Conservation (phyloP, 192 early-diverging fungal species). For the Gaertneriomyces sp. region DNA sequence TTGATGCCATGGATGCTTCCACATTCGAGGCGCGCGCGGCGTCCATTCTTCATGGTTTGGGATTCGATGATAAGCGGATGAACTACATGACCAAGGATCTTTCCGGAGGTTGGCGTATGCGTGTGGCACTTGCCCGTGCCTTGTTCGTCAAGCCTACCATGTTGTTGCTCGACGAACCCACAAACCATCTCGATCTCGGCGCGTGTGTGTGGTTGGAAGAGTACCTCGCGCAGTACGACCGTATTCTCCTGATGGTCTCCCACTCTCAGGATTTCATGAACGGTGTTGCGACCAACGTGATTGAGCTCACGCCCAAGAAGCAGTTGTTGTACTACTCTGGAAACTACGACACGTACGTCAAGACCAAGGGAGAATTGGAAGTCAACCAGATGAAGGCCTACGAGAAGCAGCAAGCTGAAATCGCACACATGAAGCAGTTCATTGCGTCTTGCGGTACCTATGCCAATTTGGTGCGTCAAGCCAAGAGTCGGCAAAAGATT, state of each 20-base stretch:
- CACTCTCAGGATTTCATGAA: slow-evolving; percentile 97
- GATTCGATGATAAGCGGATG: slow-evolving; percentile 86
- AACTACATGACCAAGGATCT: slow-evolving; percentile 90
- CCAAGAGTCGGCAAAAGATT: slow-evolving; percentile 99
- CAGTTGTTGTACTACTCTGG: slow-evolving; percentile 92
- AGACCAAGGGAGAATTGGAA: slow-evolving; percentile 91
- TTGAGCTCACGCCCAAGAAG: slow-evolving; percentile 86
- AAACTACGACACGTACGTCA: slow-evolving; percentile 95
- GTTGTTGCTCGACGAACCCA: slow-evolving; percentile 59
- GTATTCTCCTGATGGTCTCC: slow-evolving; percentile 83
- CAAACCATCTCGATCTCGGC: slow-evolving; percentile 87
- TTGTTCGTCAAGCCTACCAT: slow-evolving; percentile 90
- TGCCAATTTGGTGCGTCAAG: slow-evolving; percentile 97
- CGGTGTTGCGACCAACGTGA: slow-evolving; percentile 93
- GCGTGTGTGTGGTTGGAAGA: slow-evolving; percentile 85
- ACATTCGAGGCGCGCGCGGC: slow-evolving; percentile 94
- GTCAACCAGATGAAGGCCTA: slow-evolving; percentile 99
- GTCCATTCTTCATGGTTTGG: slow-evolving; percentile 88
- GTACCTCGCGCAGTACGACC: slow-evolving; percentile 73
- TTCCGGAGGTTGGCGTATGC: slow-evolving; percentile 99
- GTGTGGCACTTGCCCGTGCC: slow-evolving; percentile 93
- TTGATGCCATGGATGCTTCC: slow-evolving; percentile 84
- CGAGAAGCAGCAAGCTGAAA: slow-evolving; percentile 98
- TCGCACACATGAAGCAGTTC: slow-evolving; percentile 98
- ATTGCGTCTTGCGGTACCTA: slow-evolving; percentile 99